Evolutionary conservation across 164 flowering plant species (phyloP), one percentile per base, ranked within the genome.

Genomic region (Nymphaea colorata): DNA sequence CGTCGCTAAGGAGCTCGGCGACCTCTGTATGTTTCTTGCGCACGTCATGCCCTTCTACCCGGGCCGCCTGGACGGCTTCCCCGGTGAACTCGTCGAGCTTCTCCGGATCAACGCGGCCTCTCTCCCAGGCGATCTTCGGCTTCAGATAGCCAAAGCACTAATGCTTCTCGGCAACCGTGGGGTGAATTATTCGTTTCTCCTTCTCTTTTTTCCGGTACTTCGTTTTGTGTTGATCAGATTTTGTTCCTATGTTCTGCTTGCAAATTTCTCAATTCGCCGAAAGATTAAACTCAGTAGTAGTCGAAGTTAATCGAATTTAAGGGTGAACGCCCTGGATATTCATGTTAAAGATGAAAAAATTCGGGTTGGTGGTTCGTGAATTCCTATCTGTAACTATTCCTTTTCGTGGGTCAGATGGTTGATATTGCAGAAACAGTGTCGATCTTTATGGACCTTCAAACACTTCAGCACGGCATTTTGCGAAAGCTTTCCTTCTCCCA

Each of bases 391-490:
- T 47, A 47, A 47, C 55, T 47, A 12, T 2, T 7, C 55, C 55
- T 12, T 47, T 47, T 61, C 16, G 64, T 61, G 25, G 64, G 16
- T 2, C 71, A 91, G 97, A 79, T 85, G 7, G 79, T 89, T 41
- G 97, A 83, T 66, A 76, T 93, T 67, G 77, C 75, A 55, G 95
- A 89, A 17, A 88, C 77, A 42, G 87, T 93, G 47, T 78, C 79
- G 16, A 65, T 93, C 67, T 93, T 88, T 73, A 82, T 91, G 93
- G 96, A 85, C 74, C 87, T 93, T 68, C 98, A 93, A 77, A 84
- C 84, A 44, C 70, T 88, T 4, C 94, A 90, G 15, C 95, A 93
- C 60, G 82, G 77, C 74, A 64, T 47, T 41, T 68, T 91, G 70
- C 78, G 80, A 75, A 84, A 85, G 59, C 69, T 89, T 77, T 86